Evolutionary conservation across 768 basidiomycete genomes (phyloP).

Genomic region (Tulasnella calospora): DNA sequence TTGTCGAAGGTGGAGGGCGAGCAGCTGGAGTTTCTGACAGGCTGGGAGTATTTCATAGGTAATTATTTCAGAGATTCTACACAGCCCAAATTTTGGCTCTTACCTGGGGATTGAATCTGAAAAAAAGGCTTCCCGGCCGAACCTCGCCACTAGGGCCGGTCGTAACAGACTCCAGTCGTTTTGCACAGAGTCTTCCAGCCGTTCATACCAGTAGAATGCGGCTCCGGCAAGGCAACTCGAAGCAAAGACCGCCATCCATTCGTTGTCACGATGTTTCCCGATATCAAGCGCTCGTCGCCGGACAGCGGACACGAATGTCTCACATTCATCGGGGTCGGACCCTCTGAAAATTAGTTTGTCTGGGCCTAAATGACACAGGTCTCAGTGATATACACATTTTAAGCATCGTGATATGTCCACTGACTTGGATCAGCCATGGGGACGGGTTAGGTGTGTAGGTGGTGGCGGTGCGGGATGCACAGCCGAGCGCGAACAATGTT

Average conservation of each 20-base stretch:
- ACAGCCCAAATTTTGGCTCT: background rate
- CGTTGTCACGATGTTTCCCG: background rate
- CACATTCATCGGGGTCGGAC: background rate
- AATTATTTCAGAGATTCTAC: background rate
- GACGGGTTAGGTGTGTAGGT: too few species aligned
- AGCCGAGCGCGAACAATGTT: too few species aligned
- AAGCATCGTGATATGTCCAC: too few species aligned
- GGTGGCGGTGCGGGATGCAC: too few species aligned
- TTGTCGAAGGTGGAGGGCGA: background rate
- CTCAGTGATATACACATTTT: background rate
- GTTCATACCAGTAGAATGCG: slow-evolving; percentile 2
- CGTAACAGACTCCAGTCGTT: background rate
- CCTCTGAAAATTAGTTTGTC: background rate
- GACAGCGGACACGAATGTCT: background rate
- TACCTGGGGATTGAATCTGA: background rate
- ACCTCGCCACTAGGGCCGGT: background rate
- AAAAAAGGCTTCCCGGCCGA: background rate
- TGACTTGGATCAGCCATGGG: too few species aligned
- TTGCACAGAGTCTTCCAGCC: background rate
- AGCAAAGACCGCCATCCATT: background rate
- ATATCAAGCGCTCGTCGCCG: background rate
- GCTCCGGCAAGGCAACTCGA: background rate
- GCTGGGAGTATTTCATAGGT: background rate
- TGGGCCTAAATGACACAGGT: background rate
- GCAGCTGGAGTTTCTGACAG: background rate